Evolutionary conservation across 495 filamentous ascomycete genomes (phyloP), one percentile per base, ranked within the genome.

Genomic region (Cercophora samala): DNA sequence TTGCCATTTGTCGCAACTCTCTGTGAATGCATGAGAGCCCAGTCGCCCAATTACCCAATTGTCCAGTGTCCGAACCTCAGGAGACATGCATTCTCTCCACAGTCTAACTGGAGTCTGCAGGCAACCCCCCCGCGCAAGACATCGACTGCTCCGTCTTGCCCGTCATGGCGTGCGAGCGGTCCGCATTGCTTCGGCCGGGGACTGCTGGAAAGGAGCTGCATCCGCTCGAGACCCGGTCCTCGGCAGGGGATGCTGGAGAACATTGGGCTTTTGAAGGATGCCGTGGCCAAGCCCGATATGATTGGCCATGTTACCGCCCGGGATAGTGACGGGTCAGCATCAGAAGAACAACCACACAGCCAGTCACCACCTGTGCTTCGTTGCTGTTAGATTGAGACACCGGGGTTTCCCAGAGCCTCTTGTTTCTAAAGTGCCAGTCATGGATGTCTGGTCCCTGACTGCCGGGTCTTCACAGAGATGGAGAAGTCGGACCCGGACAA

Each of bases 291-390:
- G 53, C n/a, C 53, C n/a, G 6, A n/a, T 66, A 9, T 80, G 72
- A 81, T 81, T 81, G 79, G 79, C 65, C 67, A 59, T 66, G 72
- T 79, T 80, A 73, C 73, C 79, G 79, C 79, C 79, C 76, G 69
- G 68, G 60, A 73, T 66, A 66, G 78, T 80, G 78, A 79, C 68
- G 64, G 71, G 65, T 58, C 54, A 68, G 63, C 65, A 63, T 58
- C 59, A 46, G 53, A 63, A 56, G 64, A 60, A 18, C 15, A 29
- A 4, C 32, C 26, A 52, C 51, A 23, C 55, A 66, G 58, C 64
- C 68, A 66, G 51, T 66, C 58, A 26, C 19, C 21, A 32, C 24
- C 56, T 52, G 51, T 22, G 60, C 55, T n/a, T 56, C 52, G 51
- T 64, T 66, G 68, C 63, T 63, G 55, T 18, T 46, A 17, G 15